Base-by-base conservation (phyloP, 23 red algal genomes). In the Cyanidioschyzon merolae region DNA sequence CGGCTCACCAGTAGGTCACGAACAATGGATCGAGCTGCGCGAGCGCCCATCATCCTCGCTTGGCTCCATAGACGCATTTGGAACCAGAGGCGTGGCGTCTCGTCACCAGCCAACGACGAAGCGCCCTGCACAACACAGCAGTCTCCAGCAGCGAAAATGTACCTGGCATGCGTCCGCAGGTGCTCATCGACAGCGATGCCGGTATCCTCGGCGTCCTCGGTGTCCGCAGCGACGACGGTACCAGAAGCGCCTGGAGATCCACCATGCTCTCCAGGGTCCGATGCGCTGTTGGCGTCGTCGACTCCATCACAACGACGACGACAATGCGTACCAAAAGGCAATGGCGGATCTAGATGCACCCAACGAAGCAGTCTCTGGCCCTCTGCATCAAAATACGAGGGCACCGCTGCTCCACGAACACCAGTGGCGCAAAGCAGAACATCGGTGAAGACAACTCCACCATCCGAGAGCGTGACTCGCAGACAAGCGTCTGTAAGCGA, bases 61-160 rank as follows among this genome's bases (percentile, higher is more conserved):
- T 96, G 92, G 34, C 77, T 82, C 92, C 92, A 96, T 39, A 90
- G 40, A 68, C 92, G 83, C 81, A 96, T 83, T 37, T 96, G 92
- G 50, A 90, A 85, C 92, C 92, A 96, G 17, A 40, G 37, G 1
- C 68, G 7, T 26, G 83, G 32, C 36, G 35, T 24, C 21, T 29
- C 75, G 59, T 87, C 80, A 26, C 77, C 75, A 2, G 36, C 76
- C n/a, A n/a, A n/a, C n/a, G 39, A 54, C 15, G 74, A 29, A 2
- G 27, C 27, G 37, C 2, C 41, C 58, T 40, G 39, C 15, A 96
- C 80, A 34, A 67, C 75, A 37, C 82, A 68, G 76, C 92, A 96
- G 63, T 96, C 92, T 34, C 92, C 92, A 41, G 92, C 92, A 12
- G 87, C 92, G 77, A 87, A 96, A 0, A 96, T 75, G 51, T 76